phyloP scores from a whole-genome alignment of 805 yeast genomes.

The Suhomyces tanzawaensis region DNA sequence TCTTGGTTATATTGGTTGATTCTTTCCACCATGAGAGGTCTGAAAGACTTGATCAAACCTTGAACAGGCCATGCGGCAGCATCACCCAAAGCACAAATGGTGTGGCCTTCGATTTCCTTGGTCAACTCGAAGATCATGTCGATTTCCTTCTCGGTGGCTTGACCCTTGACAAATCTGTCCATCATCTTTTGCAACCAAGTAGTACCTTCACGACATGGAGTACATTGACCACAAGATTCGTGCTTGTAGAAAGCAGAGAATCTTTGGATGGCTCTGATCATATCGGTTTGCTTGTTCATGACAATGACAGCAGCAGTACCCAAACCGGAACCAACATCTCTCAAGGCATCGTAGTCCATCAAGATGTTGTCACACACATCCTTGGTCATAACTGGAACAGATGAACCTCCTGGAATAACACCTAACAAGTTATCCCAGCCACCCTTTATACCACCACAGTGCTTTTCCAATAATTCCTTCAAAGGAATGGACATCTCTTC shows the following conservation, averaged over 20 bases:
- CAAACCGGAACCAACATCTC: constrained; percentile 81
- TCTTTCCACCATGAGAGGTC: constrained; percentile 78
- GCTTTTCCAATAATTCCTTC: constrained; percentile 77
- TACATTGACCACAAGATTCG: constrained; percentile 93
- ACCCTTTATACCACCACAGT: constrained; percentile 88
- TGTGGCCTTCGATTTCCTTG: constrained; percentile 86
- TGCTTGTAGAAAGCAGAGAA: constrained; percentile 82
- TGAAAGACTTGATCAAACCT: constrained; percentile 80
- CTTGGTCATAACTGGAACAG: constrained; percentile 79
- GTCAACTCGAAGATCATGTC: constrained; percentile 83
- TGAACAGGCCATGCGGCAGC: constrained; percentile 95
- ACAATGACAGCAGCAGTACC: constrained; percentile 95
- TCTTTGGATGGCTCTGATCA: constrained; percentile 82
- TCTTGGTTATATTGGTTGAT: constrained; percentile 58
- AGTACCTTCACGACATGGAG: constrained; percentile 93
- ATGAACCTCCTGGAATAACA: constrained; percentile 87
- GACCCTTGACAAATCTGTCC: constrained; percentile 78
- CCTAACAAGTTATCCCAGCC: constrained; percentile 92
- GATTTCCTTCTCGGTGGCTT: constrained; percentile 76
- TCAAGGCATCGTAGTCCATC: constrained; percentile 87
- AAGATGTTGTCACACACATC: constrained; percentile 62
- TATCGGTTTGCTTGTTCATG: constrained; percentile 83
- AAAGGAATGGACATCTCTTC: constrained; percentile 92
- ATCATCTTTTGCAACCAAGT: constrained; percentile 81
- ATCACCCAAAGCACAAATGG: constrained; percentile 89